Conservation (phyloP, 257 asterid genomes). For the Ballota nigra region DNA sequence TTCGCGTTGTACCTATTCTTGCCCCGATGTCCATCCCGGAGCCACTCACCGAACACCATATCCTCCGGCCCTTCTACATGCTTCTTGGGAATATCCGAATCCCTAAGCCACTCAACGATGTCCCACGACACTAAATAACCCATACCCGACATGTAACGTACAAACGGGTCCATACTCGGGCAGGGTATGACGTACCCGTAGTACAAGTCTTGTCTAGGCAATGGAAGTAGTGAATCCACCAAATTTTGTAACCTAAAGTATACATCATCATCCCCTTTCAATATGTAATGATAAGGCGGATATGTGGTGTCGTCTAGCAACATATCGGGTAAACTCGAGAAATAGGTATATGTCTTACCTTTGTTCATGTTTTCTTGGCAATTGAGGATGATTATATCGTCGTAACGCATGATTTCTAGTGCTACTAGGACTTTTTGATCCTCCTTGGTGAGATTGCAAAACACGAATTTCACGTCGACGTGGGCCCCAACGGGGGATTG, state of each 20-base stretch:
- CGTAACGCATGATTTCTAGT: constrained; percentile 76
- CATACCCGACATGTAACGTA: constrained; percentile 94
- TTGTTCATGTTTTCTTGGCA: constrained; percentile 87
- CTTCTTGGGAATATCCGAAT: constrained; percentile 61
- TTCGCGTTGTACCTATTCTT: constrained; percentile 80
- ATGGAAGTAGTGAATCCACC: constrained; percentile 53
- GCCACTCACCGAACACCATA: constrained; percentile 74
- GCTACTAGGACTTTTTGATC: constrained; percentile 78
- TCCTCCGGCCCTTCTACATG: constrained; percentile 80
- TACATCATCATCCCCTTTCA: constrained; percentile 88
- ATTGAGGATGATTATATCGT: constrained; percentile 76
- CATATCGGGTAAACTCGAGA: constrained; percentile 74
- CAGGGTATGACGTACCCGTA: constrained; percentile 90
- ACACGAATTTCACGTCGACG: constrained; percentile 74
- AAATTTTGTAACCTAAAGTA: constrained; percentile 63
- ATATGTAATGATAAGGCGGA: constrained; percentile 81
- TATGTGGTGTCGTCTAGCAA: constrained; percentile 28
- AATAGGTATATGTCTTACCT: constrained; percentile 78
- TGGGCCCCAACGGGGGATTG: constrained; percentile 52
- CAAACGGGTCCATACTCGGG: constrained; percentile 82
- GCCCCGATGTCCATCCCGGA: constrained; percentile 65
- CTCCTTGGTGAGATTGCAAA: constrained; percentile 90
- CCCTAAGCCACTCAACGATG: constrained; percentile 75
- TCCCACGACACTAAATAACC: constrained; percentile 93
- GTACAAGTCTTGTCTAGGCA: constrained; percentile 70